Evolutionary conservation across 2,329 filamentous ascomycete species (phyloP), one percentile per base, ranked within the genome.

Genomic region (Verticillium isaacii): DNA sequence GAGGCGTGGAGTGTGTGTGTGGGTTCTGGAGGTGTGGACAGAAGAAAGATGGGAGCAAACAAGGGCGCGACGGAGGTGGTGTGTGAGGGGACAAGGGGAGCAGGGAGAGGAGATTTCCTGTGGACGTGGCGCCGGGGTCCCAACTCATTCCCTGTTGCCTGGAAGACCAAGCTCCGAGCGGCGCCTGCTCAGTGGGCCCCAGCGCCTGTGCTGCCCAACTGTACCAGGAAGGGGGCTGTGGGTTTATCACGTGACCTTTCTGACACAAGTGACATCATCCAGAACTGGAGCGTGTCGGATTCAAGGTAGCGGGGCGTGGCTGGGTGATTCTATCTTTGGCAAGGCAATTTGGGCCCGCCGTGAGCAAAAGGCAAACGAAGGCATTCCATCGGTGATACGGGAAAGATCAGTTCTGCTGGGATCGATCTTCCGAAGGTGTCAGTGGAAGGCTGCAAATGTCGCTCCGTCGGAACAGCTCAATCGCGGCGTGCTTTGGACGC

Each of bases 1-100:
- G 74, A 75, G 74, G 74, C 71, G 74, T 76, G 74, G 72, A 75
- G 71, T 65, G 66, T 69, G 68, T 57, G 66, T 67, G 68, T 67
- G 67, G 68, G 68, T 66, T 65, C 64, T 66, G 66, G 66, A 67
- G 66, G 68, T 67, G 68, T 68, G 67, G 64, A 67, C 64, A 64
- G 62, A 68, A 65, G 64, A 66, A 67, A 62, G 62, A 61, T 62
- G 61, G 65, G 64, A 68, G 65, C 64, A 66, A 62, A 62, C 61
- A 61, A 62, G 65, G 62, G 62, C 63, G 60, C 62, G 56, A 41
- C 59, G 65, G 60, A 60, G 65, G 64, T 65, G 66, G 64, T 65
- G 64, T 64, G 64, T 15, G 58, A 61, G 60, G 52, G 58, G 63
- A 62, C 59, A 62, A 60, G 60, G 45, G 34, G 52, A 52, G 61